Evolutionary conservation across 2,329 filamentous ascomycete species (phyloP), one percentile per base, ranked within the genome.

Genomic region (Plenodomus biglobosus): DNA sequence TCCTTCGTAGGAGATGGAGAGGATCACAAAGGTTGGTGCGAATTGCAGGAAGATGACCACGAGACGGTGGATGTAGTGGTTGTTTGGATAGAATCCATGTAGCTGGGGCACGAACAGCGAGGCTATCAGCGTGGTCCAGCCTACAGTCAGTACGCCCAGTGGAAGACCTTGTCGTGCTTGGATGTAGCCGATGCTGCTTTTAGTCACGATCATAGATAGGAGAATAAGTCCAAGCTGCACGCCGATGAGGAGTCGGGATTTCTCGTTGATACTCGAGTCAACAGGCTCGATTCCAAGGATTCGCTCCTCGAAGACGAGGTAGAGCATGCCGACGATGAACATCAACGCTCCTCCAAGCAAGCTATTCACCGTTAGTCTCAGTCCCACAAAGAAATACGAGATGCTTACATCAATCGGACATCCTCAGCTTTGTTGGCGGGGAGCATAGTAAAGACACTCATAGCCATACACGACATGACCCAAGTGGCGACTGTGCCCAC

Each of bases 1-100:
- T 0, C 92, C 92, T 72, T 99, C 94, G 74, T 95, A 99, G 0
- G 92, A 96, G 61, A 97, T 96, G 7, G 92, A 95, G 42, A 99
- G 83, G 64, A 99, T 92, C 66, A 99, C 87, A 73, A 97, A 99
- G 1, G 88, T 87, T 0, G 94, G 94, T 0, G 92, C 88, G 68
- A 95, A 97, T 4, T 92, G 88, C 40, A 99, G 79, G 75, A 97
- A 99, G 44, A 96, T 85, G 60, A 95, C 83, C 58, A 92, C 81
- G 3, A 99, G 78, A 19, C 92, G 86, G 70, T 97, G 92, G 58
- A 97, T 82, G 71, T 97, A 96, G 73, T 96, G 86, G 58, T 80
- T 87, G 69, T 90, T 94, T 1, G 90, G 87, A 56, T 88, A 85
- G 1, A 95, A 65, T 18, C 86, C 83, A 70, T 97, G 89, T n/a